These are phyloP conservation scores for Solanum etuberosum DNA, from an alignment of 257 asterid genomes.

Conservation along the genomic window DNA sequence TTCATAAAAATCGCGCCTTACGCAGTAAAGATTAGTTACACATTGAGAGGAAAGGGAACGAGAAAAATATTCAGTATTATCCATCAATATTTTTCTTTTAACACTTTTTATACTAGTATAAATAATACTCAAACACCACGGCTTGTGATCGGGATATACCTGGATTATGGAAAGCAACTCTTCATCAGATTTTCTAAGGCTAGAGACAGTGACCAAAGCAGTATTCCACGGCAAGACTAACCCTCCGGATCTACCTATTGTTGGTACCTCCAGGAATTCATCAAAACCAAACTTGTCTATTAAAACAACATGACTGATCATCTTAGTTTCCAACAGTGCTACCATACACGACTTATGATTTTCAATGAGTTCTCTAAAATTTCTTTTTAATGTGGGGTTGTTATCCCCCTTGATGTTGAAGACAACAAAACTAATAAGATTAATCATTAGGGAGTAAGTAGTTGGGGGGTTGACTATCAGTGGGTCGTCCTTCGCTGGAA, in stretches of 20 bases:
- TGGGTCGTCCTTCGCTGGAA: not conserved
- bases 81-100: too few species aligned
- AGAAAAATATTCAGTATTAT: too few species aligned
- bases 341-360: not conserved
- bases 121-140: too few species aligned
- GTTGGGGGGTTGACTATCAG: not conserved
- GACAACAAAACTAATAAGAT: not conserved
- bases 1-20: not conserved
- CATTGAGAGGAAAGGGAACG: too few species aligned
- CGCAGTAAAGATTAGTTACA: not conserved
- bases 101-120: too few species aligned
- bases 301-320: not conserved
- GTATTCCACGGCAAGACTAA: too few species aligned
- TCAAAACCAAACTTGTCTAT: not conserved
- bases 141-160: too few species aligned
- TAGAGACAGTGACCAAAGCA: rapidly evolving
- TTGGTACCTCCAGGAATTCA: not conserved
- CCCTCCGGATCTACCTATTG: too few species aligned
- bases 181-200: too few species aligned
- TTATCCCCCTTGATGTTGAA: not conserved
- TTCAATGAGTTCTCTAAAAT: not conserved
- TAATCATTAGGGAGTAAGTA: too few species aligned
- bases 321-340: not conserved
- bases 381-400: not conserved
- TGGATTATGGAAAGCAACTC: too few species aligned